Evolutionary conservation across 306 rosid species (phyloP), one percentile per base, ranked within the genome.

Genomic region (Prosopis cineraria): DNA sequence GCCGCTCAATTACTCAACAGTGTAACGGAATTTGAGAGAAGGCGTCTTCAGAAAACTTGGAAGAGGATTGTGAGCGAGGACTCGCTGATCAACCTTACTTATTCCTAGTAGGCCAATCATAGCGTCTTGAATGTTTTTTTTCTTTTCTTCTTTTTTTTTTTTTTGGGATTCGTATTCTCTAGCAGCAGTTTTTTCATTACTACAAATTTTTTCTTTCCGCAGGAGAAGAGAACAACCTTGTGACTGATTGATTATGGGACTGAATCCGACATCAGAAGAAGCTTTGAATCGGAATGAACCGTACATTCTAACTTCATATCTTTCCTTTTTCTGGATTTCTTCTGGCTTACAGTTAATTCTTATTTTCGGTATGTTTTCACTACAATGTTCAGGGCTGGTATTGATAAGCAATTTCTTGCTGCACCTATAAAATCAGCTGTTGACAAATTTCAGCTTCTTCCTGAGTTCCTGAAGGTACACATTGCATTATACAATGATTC

Each of bases 391-490:
- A 59, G 81, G 27, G 40, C 31, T 30, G 85, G 69, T 27, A 82
- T 90, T 45, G 92, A 94, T 72, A 87, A 81, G 82, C 88, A 91
- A 67, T 73, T 83, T 53, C 89, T 89, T 7, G 86, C 90, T 44
- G 95, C 94, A 60, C 98, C 98, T 0, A 39, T 92, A 62, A 94
- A 94, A 84, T 80, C 94, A 4, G 89, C 94, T 27, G 93, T 87
- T 25, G 98, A 92, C 80, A 95, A 95, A 81, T 95, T 59, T 78
- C 91, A 91, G 77, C 97, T 90, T 55, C 83, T 95, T 77, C 98
- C 98, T 1, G 97, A 95, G 78, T 92, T 95, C 76, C 81, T 95
- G 10, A 92, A 95, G 93, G 98, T 94, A 79, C n/a, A 10, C 30
- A 31, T 37, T 77, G n/a, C 29, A 48, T 59, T 52, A 6, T 1